Base-by-base conservation (phyloP, 345 rosid species). In the Nasturtium officinale region DNA sequence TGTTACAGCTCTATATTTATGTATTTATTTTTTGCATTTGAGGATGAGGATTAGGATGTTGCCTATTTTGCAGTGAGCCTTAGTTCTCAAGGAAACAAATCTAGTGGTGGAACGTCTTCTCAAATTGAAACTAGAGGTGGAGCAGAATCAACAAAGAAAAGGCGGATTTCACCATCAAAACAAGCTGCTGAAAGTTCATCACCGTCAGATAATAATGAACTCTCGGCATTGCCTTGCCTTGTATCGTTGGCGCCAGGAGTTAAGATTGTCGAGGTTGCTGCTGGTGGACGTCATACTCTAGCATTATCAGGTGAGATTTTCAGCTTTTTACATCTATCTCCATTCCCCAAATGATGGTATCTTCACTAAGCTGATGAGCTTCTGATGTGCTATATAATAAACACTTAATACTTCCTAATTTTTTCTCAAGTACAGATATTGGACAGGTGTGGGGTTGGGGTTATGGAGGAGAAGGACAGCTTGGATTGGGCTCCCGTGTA, bases 361-460 rank as follows among this genome's bases (percentile, higher is more conserved):
- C 30, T 54, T 23, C 61, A 46, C 79, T 64, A 55, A 69, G 65
- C 71, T 70, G 61, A 50, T 16, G 57, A 55, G 73, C 17, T 66
- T 65, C 13, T 59, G 37, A 16, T 25, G 28, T 59, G 59, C 8
- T 65, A 8, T 65, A 8, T 52, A 3, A 61, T 65, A 57, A 65
- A 56, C 55, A 40, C 40, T 65, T 66, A 71, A 73, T 63, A 72
- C 52, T 65, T 79, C 74, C 83, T 87, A 71, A 79, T 82, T 74
- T 47, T 80, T 70, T 68, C 69, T 56, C 59, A 75, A 77, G 84
- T 87, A 59, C 92, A 91, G 99, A 95, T 88, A 73, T 83, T 57
- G 98, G 98, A 81, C 96, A 89, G 90, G 98, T 92, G 48, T 96
- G 98, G 98, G 99, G 96, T 72, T 96, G 99, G 99, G 99, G 99